Base-by-base conservation (phyloP, 176 grass and related monocot genomes). In the Lolium multiflorum region DNA sequence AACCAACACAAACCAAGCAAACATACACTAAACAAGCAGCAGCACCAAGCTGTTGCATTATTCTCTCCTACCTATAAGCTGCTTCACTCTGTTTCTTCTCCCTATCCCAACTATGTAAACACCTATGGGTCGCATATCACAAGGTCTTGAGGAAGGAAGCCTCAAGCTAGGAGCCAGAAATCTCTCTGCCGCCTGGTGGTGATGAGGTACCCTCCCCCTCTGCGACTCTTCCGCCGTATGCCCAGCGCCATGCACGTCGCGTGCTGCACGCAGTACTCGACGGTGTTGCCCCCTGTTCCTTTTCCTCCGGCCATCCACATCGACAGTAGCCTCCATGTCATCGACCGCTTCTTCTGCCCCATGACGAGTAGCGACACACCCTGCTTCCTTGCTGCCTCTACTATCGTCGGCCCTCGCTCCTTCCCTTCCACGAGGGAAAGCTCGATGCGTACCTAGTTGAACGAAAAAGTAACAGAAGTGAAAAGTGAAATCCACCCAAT, bases 141-240 rank as follows among this genome's bases (percentile, higher is more conserved):
- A 48, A 61, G 17, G 17, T 81, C 16, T 11, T 4, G 15, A 14
- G 20, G 31, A 48, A 39, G 11, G 48, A 1, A 10, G 24, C 5
- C 11, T 92, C 63, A 94, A 0, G 95, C 95, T 20, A 97, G 81
- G 65, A 97, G 95, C 95, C 95, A 97, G 87, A 97, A 97, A 58
- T 97, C 92, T 60, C 74, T 87, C 17, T 92, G 91, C 0, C 95
- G 82, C 49, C 90, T 89, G 51, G 92, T 94, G 76, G 92, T 97
- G 87, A 97, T 88, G 82, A 97, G 87, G 83, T 94, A 97, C 0
- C 92, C 95, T 20, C 84, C 87, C 12, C 92, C 90, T 81, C 89
- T 77, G 35, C 89, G 77, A 87, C 90, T 91, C 90, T 97, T 97
- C 18, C 80, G 87, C 67, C 92, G 83, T 64, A 97, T 91, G 4